These are phyloP conservation scores for Harrya chromipes DNA, from an alignment of 768 basidiomycete genomes.

Conservation along the genomic window DNA sequence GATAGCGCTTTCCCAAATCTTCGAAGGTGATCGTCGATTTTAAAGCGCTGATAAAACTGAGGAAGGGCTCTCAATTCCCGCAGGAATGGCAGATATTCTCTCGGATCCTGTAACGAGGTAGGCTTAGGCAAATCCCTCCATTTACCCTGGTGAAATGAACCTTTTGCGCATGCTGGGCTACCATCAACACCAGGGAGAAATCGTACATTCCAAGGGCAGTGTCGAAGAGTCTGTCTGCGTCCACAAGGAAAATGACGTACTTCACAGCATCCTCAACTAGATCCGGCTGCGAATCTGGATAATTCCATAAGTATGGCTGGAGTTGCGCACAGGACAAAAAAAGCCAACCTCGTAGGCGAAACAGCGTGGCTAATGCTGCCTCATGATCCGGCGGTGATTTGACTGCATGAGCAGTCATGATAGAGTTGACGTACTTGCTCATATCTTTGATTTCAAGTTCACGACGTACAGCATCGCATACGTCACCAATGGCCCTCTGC, in stretches of 20 bases:
- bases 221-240: conserved; percentile 88
- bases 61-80: conserved; percentile 77
- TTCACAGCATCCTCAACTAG: conserved; percentile 96
- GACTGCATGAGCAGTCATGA: conserved; percentile 90
- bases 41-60: conserved; percentile 79
- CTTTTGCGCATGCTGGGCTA: conserved; percentile 97
- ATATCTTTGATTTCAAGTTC: conserved; percentile 72
- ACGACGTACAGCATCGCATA: conserved; percentile 75
- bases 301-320: neutral
- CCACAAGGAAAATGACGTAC: conserved; percentile 96
- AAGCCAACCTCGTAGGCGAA: conserved; percentile 69
- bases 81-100: conserved; percentile 97
- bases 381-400: conserved; percentile 92
- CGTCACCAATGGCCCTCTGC: conserved; percentile 54
- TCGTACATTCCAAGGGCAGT: conserved; percentile 99
- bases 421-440: conserved; percentile 82
- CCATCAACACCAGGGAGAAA: conserved; percentile 91
- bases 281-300: conserved; percentile 48
- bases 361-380: conserved; percentile 69
- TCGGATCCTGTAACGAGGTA: conserved; percentile 70
- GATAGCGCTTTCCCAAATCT: conserved; percentile 69
- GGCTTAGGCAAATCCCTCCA: conserved; percentile 4
- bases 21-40: conserved; percentile 90
- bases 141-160: conserved; percentile 38
- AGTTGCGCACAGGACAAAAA: neutral